Conservation (phyloP, 2,329 filamentous ascomycete genomes). For the Microdochium paspali region DNA sequence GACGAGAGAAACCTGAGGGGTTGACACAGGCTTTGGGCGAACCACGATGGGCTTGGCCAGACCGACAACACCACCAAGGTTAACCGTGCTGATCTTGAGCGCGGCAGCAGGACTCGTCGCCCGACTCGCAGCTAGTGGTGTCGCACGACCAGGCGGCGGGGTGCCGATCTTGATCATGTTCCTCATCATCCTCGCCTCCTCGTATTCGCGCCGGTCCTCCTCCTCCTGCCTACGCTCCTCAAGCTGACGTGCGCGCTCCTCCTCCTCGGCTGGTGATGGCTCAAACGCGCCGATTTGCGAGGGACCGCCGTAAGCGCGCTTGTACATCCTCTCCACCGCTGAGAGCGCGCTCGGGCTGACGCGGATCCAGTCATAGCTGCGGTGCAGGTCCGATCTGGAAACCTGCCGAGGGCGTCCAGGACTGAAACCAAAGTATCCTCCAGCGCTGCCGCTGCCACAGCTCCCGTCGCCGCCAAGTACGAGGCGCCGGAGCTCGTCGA, state of each 20-base stretch:
- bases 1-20: not conserved
- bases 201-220: not conserved
- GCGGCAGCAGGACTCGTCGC: slow-evolving; percentile 5
- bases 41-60: not conserved
- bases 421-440: slow-evolving; percentile 46
- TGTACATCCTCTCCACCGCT: slow-evolving; percentile 48
- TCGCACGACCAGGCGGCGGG: slow-evolving; percentile 1
- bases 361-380: slow-evolving; percentile 48
- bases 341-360: slow-evolving; percentile 37
- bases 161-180: slow-evolving; percentile 5
- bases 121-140: slow-evolving; percentile 3
- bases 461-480: slow-evolving; percentile 43
- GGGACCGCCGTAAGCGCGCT: slow-evolving; percentile 42
- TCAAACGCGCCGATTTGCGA: slow-evolving; percentile 36
- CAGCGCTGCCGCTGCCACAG: slow-evolving; percentile 35
- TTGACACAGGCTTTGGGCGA: not conserved
- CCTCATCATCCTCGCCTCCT: not conserved
- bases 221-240: slow-evolving; percentile 1
- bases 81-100: slow-evolving; percentile 35
- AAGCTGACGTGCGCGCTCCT: slow-evolving; percentile 17
- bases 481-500: slow-evolving; percentile 52
- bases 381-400: slow-evolving; percentile 38
- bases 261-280: slow-evolving; percentile 12
- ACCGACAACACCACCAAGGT: slow-evolving; percentile 13
- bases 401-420: slow-evolving; percentile 35